Conservation (phyloP, 306 rosid species). For the Castanea sativa region DNA sequence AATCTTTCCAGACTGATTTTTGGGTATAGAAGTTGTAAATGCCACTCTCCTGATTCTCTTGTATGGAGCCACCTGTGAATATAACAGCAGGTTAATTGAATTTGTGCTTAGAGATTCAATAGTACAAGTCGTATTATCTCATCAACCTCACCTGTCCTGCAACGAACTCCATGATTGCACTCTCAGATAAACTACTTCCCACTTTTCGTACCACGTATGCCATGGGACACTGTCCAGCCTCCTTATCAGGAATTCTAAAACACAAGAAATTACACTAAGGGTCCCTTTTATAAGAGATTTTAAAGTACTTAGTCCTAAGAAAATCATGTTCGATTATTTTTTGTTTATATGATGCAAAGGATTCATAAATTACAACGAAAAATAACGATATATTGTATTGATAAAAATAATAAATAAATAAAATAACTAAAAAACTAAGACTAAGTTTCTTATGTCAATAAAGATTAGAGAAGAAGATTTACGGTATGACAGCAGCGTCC, state of each 20-base stretch:
- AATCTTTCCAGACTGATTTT: conserved; percentile 89
- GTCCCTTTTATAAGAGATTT: background rate
- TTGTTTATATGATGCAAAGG: no score
- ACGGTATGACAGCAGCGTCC: conserved; percentile 98
- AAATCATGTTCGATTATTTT: no score
- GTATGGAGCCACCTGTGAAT: conserved; percentile 82
- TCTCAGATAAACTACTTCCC: conserved; percentile 54
- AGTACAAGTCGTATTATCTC: background rate
- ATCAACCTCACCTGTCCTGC: conserved; percentile 55
- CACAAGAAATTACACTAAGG: background rate
- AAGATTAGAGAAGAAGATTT: conserved; percentile 20
- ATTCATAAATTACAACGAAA: no score
- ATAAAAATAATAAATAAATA: no score
- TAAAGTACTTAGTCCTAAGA: no score
- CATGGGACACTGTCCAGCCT: conserved; percentile 86
- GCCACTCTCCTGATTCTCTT: conserved; percentile 77
- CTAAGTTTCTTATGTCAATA: background rate
- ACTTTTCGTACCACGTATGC: conserved; percentile 77
- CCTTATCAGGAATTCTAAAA: conserved; percentile 72
- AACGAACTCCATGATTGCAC: conserved; percentile 63
- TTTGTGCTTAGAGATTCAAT: background rate
- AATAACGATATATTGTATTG: no score
- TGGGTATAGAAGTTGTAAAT: conserved; percentile 75
- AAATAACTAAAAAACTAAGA: background rate
- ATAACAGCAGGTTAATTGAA: background rate